These are phyloP conservation scores for Irpex rosettiformis DNA, from an alignment of 1,284 basidiomycete species.

Conservation along the genomic window DNA sequence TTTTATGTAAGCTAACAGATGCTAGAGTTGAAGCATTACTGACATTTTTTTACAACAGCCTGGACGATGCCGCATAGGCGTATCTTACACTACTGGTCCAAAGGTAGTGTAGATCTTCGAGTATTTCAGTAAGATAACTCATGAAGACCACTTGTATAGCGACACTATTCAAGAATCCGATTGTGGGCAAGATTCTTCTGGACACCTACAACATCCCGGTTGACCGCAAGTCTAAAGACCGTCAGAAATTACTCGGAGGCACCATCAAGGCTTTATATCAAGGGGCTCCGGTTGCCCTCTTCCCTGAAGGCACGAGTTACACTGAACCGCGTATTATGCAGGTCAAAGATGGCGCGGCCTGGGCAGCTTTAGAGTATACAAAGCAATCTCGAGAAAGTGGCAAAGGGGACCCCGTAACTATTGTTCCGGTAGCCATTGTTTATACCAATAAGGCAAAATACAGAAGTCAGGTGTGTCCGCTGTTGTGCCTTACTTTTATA, in stretches of 20 bases:
- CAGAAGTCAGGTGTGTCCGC: constrained; percentile 64
- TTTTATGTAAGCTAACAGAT: constrained; percentile 60
- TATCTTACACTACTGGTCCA: constrained; percentile 93
- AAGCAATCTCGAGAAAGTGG: constrained; percentile 66
- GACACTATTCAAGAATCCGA: constrained; percentile 75
- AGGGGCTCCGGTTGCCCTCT: constrained; percentile 84
- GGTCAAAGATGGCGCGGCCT: constrained; percentile 94
- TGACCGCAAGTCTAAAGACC: constrained; percentile 68
- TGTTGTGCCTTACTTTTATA: neutral
- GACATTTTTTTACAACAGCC: constrained; percentile 50
- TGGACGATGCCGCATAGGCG: constrained; percentile 74
- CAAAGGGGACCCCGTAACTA: constrained; percentile 39
- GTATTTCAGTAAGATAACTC: neutral
- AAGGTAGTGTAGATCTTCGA: constrained; percentile 43
- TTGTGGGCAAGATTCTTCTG: constrained; percentile 71
- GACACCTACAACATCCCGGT: constrained; percentile 95
- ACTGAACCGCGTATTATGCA: constrained; percentile 92
- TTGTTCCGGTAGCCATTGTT: constrained; percentile 86
- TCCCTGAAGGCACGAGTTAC: constrained; percentile 91
- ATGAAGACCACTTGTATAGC: constrained; percentile 35
- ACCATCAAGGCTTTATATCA: constrained; percentile 83
- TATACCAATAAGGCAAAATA: constrained; percentile 97
- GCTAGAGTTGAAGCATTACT: too few relatives aligned
- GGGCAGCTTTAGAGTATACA: constrained; percentile 91
- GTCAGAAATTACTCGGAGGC: constrained; percentile 84